Base-by-base conservation (phyloP, 2,329 filamentous ascomycete species). In the Colletotrichum graminicola region DNA sequence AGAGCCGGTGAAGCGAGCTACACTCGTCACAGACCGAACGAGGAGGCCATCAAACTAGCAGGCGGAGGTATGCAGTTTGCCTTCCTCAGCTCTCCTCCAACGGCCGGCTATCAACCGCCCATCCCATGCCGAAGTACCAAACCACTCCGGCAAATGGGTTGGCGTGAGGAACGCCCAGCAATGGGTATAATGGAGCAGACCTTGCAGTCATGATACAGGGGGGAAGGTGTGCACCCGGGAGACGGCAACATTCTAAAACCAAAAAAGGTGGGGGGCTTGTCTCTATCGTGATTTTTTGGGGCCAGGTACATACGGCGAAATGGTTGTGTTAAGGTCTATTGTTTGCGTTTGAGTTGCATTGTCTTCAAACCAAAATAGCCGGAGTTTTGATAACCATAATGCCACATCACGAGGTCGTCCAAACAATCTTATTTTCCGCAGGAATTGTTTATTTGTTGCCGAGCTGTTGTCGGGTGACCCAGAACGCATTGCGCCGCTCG, bases 311-410 rank as follows among this genome's bases (percentile, higher is more conserved):
- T 10, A 47, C 21, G 34, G 54, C 65, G 59, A 69, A 60, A 21
- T 55, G 56, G 49, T 59, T n/a, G 29, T 59, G 64, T 47, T 47
- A 47, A 64, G 32, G 68, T 62, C 52, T 51, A 60, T 68, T 68
- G 32, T 66, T 55, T 72, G 66, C 63, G 32, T 63, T 54, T 34
- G 18, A 43, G 61, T 52, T 61, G 29, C 23, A 6, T 59, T 70
- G 55, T 70, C 32, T 57, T 43, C 47, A 61, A 64, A 49, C 61
- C 61, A 63, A 54, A 55, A 63, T 36, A 55, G 60, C 69, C 47
- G 69, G 69, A 69, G 69, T 72, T 72, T 69, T 72, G 66, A 69
- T 69, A 64, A 47, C 21, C 52, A 41, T 12, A 57, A 67, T 56
- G 39, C 21, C 26, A 55, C 29, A 45, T 55, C 47, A 62, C 26